Evolutionary conservation across 2,329 filamentous ascomycete genomes (phyloP), one percentile per base, ranked within the genome.

Genomic region (Penicillium sp.): DNA sequence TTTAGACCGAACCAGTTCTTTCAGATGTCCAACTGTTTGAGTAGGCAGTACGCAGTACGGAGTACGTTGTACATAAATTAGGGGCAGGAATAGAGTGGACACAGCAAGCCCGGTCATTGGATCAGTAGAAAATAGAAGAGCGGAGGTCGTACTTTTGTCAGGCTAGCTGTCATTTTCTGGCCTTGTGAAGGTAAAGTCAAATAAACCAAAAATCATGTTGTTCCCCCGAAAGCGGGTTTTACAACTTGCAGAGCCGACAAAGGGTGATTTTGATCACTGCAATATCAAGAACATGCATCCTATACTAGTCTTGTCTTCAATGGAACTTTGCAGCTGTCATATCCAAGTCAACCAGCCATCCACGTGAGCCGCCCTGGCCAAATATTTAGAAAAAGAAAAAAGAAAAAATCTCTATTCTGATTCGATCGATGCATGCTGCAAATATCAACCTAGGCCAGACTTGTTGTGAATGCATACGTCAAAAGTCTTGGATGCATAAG

Each of bases 391-490:
- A 18, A 52, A 56, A n/a, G 34, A 11, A 14, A 36, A n/a, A 36
- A n/a, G 6, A 36, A n/a, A n/a, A 36, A 36, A 36, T n/a, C 13
- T 36, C 34, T 36, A 36, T n/a, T n/a, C 13, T 36, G 34, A 36
- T 36, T 36, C 34, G 34, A n/a, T 36, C 34, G 34, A 36, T 36
- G 34, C 34, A n/a, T 14, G 34, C 34, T 36, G 34, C 24, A 21
- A 32, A 49, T 50, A 27, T 49, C 13, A 43, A 53, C 31, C 43
- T 38, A 53, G 55, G 52, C 56, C 50, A 54, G 58, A 53, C 51
- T 43, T 31, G 22, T 44, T 52, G 50, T 47, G 55, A 43, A 55
- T 62, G 54, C 54, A 57, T 43, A 58, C 5, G 47, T 42, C 47
- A 45, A 40, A 54, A 50, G 42, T 44, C 47, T 42, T 50, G 11